Evolutionary conservation across 768 basidiomycete genomes (phyloP).

Genomic region (Tulasnella sp.): DNA sequence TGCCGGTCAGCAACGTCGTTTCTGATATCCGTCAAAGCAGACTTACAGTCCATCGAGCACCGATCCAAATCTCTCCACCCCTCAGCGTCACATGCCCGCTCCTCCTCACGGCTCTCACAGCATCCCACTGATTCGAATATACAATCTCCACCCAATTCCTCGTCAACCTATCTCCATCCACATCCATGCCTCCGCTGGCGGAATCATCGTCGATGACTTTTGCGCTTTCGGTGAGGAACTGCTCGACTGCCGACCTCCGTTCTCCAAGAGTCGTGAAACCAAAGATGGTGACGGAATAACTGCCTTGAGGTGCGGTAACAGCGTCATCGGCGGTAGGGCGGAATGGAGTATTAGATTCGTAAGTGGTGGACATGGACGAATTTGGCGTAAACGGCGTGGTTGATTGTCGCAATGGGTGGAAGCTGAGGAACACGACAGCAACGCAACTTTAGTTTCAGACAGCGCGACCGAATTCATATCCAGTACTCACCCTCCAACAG

Average conservation of each 20-base stretch:
- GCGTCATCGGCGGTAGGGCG: background rate
- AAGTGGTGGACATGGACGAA: conserved; percentile 20
- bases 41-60: conserved; percentile 14
- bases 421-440: background rate
- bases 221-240: conserved; percentile 12
- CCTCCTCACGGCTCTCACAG: conserved; percentile 8
- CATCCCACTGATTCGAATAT: conserved; percentile 18
- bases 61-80: background rate
- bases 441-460: background rate
- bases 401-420: conserved; percentile 11
- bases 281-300: conserved; percentile 1
- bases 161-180: background rate
- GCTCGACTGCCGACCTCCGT: background rate
- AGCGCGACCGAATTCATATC: background rate
- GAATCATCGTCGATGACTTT: background rate
- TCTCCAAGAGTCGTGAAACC: background rate
- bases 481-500: background rate
- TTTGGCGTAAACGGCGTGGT: background rate
- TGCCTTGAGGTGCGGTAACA: background rate
- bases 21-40: background rate
- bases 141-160: conserved; percentile 23
- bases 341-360: conserved; percentile 15
- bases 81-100: conserved; percentile 8
- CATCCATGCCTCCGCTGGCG: background rate
- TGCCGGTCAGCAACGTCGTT: background rate